phyloP scores from a whole-genome alignment of 2,329 filamentous ascomycete genomes.

The Calonectria henricotiae region DNA sequence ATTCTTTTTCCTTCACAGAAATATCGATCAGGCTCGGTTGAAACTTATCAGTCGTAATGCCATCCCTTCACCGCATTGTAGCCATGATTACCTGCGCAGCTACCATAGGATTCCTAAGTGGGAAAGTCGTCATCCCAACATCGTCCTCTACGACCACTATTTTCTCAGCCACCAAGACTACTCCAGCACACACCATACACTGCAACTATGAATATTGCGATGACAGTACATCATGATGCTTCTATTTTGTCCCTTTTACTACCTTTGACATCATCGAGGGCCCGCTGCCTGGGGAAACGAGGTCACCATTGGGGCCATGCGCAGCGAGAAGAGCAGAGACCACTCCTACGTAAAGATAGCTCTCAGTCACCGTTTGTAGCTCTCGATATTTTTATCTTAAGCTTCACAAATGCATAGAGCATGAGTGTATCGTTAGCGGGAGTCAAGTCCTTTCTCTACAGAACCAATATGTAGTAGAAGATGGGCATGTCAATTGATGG shows the following conservation, averaged over 20 bases:
- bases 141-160: neutral
- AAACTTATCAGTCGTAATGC: neutral
- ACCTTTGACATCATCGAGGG: conserved; percentile 56
- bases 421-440: neutral
- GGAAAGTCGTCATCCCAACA: conserved; percentile 6
- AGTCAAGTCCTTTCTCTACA: neutral
- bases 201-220: conserved; percentile 60
- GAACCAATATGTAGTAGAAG: neutral
- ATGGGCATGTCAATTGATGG: neutral
- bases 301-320: conserved; percentile 55
- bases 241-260: conserved; percentile 60
- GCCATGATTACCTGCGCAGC: conserved; percentile 32
- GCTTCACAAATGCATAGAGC: neutral
- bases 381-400: neutral
- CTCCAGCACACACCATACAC: conserved; percentile 42
- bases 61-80: conserved; percentile 1
- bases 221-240: conserved; percentile 58
- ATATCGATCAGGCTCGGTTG: neutral
- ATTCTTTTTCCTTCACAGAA: neutral
- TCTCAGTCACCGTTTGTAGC: neutral
- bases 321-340: conserved; percentile 34
- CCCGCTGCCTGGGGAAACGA: conserved; percentile 59
- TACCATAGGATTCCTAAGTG: conserved; percentile 18
- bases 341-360: neutral
- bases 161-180: conserved; percentile 31